phyloP scores from a whole-genome alignment of 2,329 filamentous ascomycete genomes.

The Alternaria angustiovoidea region DNA sequence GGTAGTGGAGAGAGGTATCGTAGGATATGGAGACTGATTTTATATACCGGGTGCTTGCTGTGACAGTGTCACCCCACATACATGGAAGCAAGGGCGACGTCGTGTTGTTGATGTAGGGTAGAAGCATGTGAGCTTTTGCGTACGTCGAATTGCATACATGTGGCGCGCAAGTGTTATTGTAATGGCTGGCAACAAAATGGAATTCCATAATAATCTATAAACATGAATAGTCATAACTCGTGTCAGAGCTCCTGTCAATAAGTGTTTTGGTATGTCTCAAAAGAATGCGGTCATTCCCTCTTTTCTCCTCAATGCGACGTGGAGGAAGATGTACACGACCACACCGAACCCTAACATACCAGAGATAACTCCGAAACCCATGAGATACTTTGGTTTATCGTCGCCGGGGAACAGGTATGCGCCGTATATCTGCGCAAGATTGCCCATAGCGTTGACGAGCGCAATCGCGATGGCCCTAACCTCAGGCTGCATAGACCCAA shows the following conservation, averaged over 20 bases:
- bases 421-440: conserved; percentile 65
- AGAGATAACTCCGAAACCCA: conserved; percentile 37
- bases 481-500: conserved; percentile 59
- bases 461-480: conserved; percentile 62
- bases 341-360: conserved; percentile 46
- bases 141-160: background rate
- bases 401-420: conserved; percentile 60
- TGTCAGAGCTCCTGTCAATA: background rate
- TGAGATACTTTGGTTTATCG: conserved; percentile 57
- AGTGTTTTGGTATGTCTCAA: background rate
- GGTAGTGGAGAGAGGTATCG: background rate
- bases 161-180: background rate
- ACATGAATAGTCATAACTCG: background rate
- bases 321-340: conserved; percentile 39
- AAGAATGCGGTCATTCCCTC: conserved; percentile 25
- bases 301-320: conserved; percentile 37
- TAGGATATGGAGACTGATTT: background rate
- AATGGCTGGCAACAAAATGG: background rate
- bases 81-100: background rate
- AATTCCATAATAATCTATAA: background rate
- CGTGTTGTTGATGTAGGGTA: background rate
- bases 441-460: conserved; percentile 63
- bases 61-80: background rate
- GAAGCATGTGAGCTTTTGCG: background rate
- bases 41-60: background rate